Conservation (phyloP, 164 flowering plant genomes). For the Dillenia suffruticosa region DNA sequence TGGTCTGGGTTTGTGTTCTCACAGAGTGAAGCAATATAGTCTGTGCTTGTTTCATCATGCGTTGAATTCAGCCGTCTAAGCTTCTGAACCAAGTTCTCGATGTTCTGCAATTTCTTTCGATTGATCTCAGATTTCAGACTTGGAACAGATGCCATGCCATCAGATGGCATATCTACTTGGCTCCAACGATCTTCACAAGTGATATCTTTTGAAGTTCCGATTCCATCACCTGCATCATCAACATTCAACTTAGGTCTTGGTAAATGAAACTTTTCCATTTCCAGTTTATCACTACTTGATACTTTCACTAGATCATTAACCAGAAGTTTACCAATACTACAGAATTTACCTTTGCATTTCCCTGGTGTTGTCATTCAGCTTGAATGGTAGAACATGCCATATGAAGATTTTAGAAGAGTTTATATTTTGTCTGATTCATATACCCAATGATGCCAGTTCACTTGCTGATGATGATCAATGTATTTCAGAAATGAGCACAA, state of each 20-base stretch:
- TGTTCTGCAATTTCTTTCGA: slow-evolving; percentile 33
- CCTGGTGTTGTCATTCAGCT: no score
- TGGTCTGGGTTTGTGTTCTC: slow-evolving; percentile 46
- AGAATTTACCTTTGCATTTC: no score
- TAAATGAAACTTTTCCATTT: no score
- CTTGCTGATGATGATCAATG: no score
- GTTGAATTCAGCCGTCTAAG: slow-evolving; percentile 25
- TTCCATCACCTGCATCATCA: slow-evolving; percentile 33
- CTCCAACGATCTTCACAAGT: slow-evolving; percentile 31
- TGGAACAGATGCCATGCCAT: slow-evolving; percentile 7
- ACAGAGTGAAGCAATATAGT: slow-evolving; percentile 25
- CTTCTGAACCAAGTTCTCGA: slow-evolving; percentile 38
- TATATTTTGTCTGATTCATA: no score
- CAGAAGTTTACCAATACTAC: no score
- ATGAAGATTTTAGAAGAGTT: slow-evolving; percentile 3
- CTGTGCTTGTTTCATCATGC: slow-evolving; percentile 26
- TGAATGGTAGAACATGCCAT: background rate
- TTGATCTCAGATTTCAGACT: slow-evolving; percentile 20
- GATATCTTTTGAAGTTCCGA: slow-evolving; percentile 16
- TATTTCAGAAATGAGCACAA: no score
- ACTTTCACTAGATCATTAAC: no score
- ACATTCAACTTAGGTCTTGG: no score
- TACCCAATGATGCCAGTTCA: no score
- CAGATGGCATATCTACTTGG: slow-evolving; percentile 9
- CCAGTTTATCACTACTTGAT: no score